Conservation (phyloP, 139 green algal species). For the Tetraselmis chui region DNA sequence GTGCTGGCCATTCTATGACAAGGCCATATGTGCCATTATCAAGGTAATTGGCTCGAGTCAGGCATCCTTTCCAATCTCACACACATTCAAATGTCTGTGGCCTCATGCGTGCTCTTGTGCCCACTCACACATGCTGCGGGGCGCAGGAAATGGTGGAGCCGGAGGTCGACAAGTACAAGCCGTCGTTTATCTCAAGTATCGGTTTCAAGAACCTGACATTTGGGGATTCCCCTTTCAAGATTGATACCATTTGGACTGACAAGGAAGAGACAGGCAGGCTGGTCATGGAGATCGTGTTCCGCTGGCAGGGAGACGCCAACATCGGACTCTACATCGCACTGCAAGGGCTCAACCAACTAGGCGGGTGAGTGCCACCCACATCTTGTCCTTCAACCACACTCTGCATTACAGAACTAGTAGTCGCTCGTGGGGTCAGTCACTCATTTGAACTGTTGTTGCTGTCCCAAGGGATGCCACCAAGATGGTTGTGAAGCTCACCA, state of each 20-base stretch:
- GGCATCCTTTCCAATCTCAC: too few species aligned
- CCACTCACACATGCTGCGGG: too few species aligned
- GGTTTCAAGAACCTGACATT: constrained; percentile 81
- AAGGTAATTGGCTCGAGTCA: too few species aligned
- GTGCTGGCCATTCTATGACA: constrained; percentile 82
- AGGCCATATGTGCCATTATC: constrained; percentile 61
- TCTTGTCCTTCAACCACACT: too few species aligned
- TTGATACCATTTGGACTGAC: constrained; percentile 35
- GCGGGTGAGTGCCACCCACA: background rate
- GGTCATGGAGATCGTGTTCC: constrained; percentile 66
- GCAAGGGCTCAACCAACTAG: constrained; percentile 14
- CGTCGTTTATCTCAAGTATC: constrained; percentile 65
- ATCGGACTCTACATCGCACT: constrained; percentile 79
- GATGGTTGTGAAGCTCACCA: constrained; percentile 73
- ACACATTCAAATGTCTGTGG: too few species aligned
- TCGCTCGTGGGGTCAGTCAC: too few species aligned
- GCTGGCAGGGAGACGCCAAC: constrained; percentile 78
- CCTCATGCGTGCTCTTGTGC: background rate
- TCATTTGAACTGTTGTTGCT: too few species aligned
- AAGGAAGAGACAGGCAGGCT: constrained; percentile 15
- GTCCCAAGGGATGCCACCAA: constrained; percentile 38
- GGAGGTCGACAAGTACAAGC: constrained; percentile 57
- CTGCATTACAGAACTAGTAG: too few species aligned
- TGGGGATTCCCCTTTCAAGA: constrained; percentile 68
- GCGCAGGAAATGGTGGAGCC: constrained; percentile 63